Base-by-base conservation (phyloP, 73 alveolate species). In the Symbiodinium pilosum region DNA sequence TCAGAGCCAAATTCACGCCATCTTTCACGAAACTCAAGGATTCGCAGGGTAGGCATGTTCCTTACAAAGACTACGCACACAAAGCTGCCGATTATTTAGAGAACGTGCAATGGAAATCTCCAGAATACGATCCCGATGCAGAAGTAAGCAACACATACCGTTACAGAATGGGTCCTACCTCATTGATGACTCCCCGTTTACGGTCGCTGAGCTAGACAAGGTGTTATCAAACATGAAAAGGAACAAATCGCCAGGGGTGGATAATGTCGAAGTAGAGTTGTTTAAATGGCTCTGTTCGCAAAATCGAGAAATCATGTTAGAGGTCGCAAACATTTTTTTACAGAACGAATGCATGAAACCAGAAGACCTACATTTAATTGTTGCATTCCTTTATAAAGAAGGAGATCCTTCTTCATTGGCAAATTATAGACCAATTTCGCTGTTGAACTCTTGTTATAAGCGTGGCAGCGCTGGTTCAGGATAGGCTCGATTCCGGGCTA, bases 131-230 rank as follows among this genome's bases (percentile, higher is more conserved):
- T 16, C 64, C 64, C 24, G 16, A 47, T 47, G 64, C 7, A 47
- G 64, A 47, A 47, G 16, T 16, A 47, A 16, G 64, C 64, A 43
- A 43, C 83, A 47, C 21, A n/a, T 44, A 6, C 54, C 93, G 32
- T n/a, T 85, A 85, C 93, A 85, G 20, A 51, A 85, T n/a, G 93
- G 93, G 93, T 43, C 52, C n/a, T n/a, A n/a, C n/a, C n/a, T n/a
- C n/a, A n/a, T n/a, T n/a, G n/a, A n/a, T n/a, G n/a, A n/a, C n/a
- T 44, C 77, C 14, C 93, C 93, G 4, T 85, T 85, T 30, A 47
- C 93, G 5, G 6, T 30, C 11, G 47, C 18, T 4, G 93, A 85
- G 34, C 52, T 85, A 5, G 68, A 85, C 36, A 2, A 7, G 11
- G 93, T 85, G 21, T 12, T 85, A 5, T 3, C 52, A 5, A 68